Evolutionary conservation across 176 grass and related monocot genomes (phyloP), one percentile per base, ranked within the genome.

Genomic region (Urochloa ruziziensis): DNA sequence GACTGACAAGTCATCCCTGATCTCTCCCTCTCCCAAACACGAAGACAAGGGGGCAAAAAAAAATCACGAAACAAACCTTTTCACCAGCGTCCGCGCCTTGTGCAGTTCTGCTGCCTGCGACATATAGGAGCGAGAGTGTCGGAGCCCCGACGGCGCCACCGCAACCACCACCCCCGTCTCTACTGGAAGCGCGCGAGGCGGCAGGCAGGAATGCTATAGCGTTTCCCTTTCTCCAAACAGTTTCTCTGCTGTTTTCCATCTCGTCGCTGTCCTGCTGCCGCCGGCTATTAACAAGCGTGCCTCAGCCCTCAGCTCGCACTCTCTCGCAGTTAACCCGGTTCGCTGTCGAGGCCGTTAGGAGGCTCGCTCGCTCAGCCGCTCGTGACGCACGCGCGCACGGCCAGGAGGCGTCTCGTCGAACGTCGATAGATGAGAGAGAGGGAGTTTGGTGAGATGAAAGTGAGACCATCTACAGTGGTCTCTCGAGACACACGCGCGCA

Each of bases 101-200:
- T 10, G 40, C 42, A 11, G 10, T 39, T 9, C 42, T 10, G 40
- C 42, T 44, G 10, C 42, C 42, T 44, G 42, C 42, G 42, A 44
- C 12, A 10, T 10, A 44, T 10, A 11, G 10, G 2, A 2, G 9
- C 1, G 13, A 4, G 14, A 46, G 43, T 60, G 34, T 3, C 18
- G 59, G 78, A 81, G 85, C 27, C 10, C 27, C 19, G 85, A 87
- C 73, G 18, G 70, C 73, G 53, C 70, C 48, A 81, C 49, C 70
- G 78, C 64, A 87, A 75, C 78, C 0, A 81, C 67, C 76, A 0
- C 3, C 12, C 1, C 34, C 52, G 14, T 27, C 32, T 32, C n/a
- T n/a, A n/a, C n/a, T n/a, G n/a, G 62, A 70, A 49, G 48, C 18
- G 21, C 53, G 1, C 62, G 62, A 48, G 62, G 47, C 17, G 14